Conservation (phyloP, 495 filamentous ascomycete genomes). For the Xylaria palmicola region DNA sequence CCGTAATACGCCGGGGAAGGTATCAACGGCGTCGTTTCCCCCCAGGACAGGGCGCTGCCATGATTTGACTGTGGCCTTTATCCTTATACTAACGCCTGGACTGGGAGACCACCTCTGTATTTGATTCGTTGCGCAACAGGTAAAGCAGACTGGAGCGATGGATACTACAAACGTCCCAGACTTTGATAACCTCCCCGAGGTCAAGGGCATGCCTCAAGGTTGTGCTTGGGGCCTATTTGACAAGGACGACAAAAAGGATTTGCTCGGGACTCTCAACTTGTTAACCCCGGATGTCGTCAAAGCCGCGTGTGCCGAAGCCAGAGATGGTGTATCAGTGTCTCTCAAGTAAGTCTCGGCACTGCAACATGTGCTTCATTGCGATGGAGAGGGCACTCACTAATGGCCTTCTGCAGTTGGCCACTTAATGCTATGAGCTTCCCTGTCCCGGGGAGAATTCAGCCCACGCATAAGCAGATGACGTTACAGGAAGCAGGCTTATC, state of each 20-base stretch:
- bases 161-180: constrained; percentile 33
- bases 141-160: constrained; percentile 13
- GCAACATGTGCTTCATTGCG: constrained; percentile 23
- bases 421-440: constrained; percentile 48
- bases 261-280: constrained; percentile 58
- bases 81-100: too few relatives aligned
- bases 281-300: constrained; percentile 56
- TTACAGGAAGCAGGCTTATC: constrained; percentile 39
- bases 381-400: constrained; percentile 19
- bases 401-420: constrained; percentile 34
- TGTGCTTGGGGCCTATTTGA: constrained; percentile 68
- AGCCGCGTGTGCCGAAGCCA: constrained; percentile 50
- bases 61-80: too few relatives aligned
- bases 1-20: too few relatives aligned
- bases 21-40: too few relatives aligned
- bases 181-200: constrained; percentile 59
- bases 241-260: constrained; percentile 58
- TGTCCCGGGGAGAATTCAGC: constrained; percentile 51
- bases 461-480: constrained; percentile 50
- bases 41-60: too few relatives aligned
- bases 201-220: constrained; percentile 60
- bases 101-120: too few relatives aligned
- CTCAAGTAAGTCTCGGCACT: constrained; percentile 49
- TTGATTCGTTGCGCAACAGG: background rate
- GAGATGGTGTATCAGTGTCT: constrained; percentile 55